Evolutionary conservation across 208 protist genomes (phyloP).

Genomic region (Trypanosoma caninum): DNA sequence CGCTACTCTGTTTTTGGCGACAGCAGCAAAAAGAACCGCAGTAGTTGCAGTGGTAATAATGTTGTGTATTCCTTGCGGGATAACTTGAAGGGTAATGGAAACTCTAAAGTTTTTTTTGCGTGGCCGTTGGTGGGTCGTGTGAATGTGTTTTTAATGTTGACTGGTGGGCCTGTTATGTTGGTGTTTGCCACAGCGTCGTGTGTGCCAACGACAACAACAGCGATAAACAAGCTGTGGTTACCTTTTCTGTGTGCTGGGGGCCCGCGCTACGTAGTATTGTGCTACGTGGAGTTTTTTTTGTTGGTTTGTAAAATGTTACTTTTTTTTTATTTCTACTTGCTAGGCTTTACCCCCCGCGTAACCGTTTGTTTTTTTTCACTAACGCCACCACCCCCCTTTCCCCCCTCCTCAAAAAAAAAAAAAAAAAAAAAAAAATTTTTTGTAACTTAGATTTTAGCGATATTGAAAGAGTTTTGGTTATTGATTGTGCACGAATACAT

Average conservation of each 20-base stretch:
- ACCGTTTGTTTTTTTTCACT: not conserved
- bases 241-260: constrained; percentile 18
- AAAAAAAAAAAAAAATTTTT: no score
- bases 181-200: constrained; percentile 12
- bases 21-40: no score
- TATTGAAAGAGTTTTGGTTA: no score
- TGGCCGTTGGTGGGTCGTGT: not conserved
- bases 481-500: no score
- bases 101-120: not conserved
- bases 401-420: no score
- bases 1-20: not conserved
- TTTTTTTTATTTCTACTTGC: not conserved
- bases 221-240: constrained; percentile 13
- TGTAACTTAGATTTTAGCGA: no score
- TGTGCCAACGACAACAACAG: constrained; percentile 1
- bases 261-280: constrained; percentile 19
- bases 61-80: not conserved
- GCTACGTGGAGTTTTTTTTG: constrained; percentile 16
- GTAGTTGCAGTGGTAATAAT: no score
- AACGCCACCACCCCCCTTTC: no score
- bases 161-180: constrained; percentile 1
- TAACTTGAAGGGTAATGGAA: not conserved
- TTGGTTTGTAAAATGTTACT: not conserved
- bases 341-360: not conserved
- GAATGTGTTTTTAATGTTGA: not conserved